Evolutionary conservation across 169 alveolate genomes (phyloP).

Genomic region (Theileria orientalis): DNA sequence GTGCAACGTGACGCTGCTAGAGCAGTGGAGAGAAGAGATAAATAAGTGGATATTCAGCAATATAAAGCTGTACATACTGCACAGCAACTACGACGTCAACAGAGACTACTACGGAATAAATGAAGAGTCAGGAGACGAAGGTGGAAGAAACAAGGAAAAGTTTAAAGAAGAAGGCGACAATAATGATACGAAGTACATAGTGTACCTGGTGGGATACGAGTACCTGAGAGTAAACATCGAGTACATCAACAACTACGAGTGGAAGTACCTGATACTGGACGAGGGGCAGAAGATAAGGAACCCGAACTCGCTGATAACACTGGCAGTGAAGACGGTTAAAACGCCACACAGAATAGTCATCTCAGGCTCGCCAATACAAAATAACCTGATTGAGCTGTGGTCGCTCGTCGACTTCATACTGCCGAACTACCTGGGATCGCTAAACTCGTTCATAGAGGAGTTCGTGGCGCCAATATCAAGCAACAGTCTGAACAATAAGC

Average conservation of each 20-base stretch:
- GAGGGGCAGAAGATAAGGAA: constrained; percentile 94
- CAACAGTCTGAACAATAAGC: constrained; percentile 18
- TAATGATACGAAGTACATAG: not conserved
- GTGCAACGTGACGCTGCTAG: constrained; percentile 69
- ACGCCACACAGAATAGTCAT: constrained; percentile 83
- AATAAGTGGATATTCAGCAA: constrained; percentile 54
- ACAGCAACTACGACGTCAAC: constrained; percentile 3
- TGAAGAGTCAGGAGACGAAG: not conserved
- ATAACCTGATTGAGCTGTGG: constrained; percentile 92
- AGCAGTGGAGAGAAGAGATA: constrained; percentile 72
- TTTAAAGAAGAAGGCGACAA: constrained; percentile 6
- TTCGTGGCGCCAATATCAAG: constrained; percentile 66
- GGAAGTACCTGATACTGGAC: constrained; percentile 86
- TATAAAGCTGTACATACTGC: constrained; percentile 32
- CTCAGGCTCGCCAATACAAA: constrained; percentile 93
- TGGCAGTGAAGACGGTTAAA: constrained; percentile 80
- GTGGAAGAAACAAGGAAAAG: not conserved
- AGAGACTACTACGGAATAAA: not conserved
- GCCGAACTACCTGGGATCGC: constrained; percentile 90
- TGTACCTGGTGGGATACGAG: constrained; percentile 67
- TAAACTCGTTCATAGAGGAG: constrained; percentile 79
- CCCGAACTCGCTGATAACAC: constrained; percentile 84
- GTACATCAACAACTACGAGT: constrained; percentile 57
- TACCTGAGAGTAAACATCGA: constrained; percentile 66
- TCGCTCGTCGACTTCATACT: constrained; percentile 89